Evolutionary conservation across 768 basidiomycete species (phyloP).

Genomic region (Lactarius trivialis): DNA sequence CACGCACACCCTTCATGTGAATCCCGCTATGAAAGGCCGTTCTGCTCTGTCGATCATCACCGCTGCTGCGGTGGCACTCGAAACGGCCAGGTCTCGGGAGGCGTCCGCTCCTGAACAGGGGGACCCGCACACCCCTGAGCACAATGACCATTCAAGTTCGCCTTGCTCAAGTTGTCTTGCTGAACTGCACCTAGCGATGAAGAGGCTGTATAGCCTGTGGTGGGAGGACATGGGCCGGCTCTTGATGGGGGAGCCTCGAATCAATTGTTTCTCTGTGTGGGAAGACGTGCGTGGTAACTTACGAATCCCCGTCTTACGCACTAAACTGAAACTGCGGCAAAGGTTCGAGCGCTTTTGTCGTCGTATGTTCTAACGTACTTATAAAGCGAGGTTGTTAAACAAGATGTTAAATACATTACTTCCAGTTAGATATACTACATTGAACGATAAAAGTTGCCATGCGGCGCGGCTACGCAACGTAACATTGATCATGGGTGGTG

Average conservation of each 20-base stretch:
- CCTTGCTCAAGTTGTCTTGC: constrained; percentile 12
- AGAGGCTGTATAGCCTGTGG: constrained; percentile 13
- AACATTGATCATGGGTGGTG: background rate
- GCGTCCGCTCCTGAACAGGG: background rate
- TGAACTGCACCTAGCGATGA: constrained; percentile 20
- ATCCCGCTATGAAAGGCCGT: background rate
- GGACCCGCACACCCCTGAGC: background rate
- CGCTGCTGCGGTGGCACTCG: constrained; percentile 5
- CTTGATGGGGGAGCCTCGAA: constrained; percentile 13
- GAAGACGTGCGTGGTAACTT: background rate
- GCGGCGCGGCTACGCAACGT: background rate
- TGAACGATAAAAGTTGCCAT: background rate
- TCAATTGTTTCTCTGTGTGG: constrained; percentile 6
- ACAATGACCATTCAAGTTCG: background rate
- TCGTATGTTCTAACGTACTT: background rate
- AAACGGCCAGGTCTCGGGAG: background rate
- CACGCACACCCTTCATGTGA: background rate
- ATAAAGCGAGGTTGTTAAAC: background rate
- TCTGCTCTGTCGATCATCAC: constrained; percentile 17
- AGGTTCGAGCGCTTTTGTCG: background rate
- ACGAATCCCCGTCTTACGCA: background rate
- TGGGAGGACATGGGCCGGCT: constrained; percentile 19
- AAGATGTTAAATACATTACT: constrained; percentile 6
- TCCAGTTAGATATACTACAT: background rate
- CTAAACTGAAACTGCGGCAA: background rate